Percentiles rank a stretch among this genome's conserved stretches.
Conservation (phyloP, 169 alveolate genomes). For the Perkinsus chesapeaki region DNA sequence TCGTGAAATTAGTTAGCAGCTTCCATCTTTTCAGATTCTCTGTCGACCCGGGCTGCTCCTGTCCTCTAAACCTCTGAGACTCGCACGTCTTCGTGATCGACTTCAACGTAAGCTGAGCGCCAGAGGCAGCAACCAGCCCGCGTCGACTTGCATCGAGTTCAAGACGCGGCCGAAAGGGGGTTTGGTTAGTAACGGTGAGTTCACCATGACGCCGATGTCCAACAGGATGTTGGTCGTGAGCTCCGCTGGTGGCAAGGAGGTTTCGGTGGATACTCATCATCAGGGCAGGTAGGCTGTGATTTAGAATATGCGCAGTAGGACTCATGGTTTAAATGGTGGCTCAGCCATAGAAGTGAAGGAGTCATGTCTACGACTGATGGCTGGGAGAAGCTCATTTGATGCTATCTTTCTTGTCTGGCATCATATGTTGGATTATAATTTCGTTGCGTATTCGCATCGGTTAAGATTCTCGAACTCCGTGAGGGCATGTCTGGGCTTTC, state of each 20-base stretch:
- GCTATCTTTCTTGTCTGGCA: too few relatives aligned
- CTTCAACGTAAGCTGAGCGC: neutral
- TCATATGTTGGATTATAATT: too few relatives aligned
- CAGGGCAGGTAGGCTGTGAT: neutral
- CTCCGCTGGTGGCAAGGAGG: neutral
- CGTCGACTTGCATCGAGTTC: neutral
- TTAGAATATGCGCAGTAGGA: too few relatives aligned
- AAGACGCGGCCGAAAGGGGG: neutral
- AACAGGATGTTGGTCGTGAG: neutral
- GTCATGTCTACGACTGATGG: too few relatives aligned
- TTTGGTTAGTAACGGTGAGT: neutral
- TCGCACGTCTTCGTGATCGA: neutral
- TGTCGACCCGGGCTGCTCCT: neutral
- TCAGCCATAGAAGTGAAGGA: too few relatives aligned
- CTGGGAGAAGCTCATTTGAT: too few relatives aligned
- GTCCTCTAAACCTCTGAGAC: neutral
- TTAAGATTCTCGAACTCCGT: too few relatives aligned
- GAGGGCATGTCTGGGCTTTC: neutral
- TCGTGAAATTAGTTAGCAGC: too few relatives aligned
- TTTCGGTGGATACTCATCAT: neutral
- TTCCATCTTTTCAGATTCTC: neutral
- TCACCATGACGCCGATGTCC: neutral
- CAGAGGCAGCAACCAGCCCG: neutral
- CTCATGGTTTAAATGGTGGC: too few relatives aligned
- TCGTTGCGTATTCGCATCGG: too few relatives aligned